These are phyloP conservation scores for Alternaria triticimaculans DNA, from an alignment of 2,329 filamentous ascomycete species.

Conservation along the genomic window DNA sequence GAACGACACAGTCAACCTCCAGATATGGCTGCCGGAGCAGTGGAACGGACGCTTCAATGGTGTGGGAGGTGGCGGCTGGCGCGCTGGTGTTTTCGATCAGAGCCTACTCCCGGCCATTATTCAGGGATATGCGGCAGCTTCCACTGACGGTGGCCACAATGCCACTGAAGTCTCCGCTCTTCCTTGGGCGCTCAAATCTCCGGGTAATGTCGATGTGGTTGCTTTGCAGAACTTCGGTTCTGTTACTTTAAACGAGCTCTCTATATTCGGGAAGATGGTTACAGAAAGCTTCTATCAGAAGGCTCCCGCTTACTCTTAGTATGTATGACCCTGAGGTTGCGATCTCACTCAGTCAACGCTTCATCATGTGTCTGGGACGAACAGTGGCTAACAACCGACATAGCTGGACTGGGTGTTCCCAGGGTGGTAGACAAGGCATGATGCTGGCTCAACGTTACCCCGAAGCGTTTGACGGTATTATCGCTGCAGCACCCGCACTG, in stretches of 20 bases:
- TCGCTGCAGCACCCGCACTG: slow-evolving; percentile 43
- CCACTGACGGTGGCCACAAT: slow-evolving; percentile 43
- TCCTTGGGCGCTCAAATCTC: not conserved
- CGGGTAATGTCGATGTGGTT: not conserved
- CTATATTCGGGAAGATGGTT: slow-evolving; percentile 44
- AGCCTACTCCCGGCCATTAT: slow-evolving; percentile 33
- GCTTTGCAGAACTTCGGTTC: not conserved
- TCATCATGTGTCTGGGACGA: not conserved
- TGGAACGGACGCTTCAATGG: slow-evolving; percentile 46
- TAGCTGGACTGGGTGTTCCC: slow-evolving; percentile 47
- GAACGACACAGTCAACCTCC: slow-evolving; percentile 33
- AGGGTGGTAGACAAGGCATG: slow-evolving; percentile 46
- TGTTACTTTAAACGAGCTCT: slow-evolving; percentile 32
- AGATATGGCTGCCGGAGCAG: slow-evolving; percentile 41
- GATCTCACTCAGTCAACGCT: not conserved
- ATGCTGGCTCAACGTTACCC: slow-evolving; percentile 44
- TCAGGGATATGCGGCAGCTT: slow-evolving; percentile 42
- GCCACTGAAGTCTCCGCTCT: slow-evolving; percentile 1
- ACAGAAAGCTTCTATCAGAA: slow-evolving; percentile 46
- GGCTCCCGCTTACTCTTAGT: slow-evolving; percentile 30
- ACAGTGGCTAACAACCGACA: slow-evolving; percentile 9
- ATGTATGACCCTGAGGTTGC: not conserved
- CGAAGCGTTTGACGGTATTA: slow-evolving; percentile 42
- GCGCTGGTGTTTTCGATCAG: slow-evolving; percentile 36
- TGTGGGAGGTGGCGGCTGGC: slow-evolving; percentile 39